Base-by-base conservation (phyloP, 768 basidiomycete genomes). In the Hygrophorus pudorinus region DNA sequence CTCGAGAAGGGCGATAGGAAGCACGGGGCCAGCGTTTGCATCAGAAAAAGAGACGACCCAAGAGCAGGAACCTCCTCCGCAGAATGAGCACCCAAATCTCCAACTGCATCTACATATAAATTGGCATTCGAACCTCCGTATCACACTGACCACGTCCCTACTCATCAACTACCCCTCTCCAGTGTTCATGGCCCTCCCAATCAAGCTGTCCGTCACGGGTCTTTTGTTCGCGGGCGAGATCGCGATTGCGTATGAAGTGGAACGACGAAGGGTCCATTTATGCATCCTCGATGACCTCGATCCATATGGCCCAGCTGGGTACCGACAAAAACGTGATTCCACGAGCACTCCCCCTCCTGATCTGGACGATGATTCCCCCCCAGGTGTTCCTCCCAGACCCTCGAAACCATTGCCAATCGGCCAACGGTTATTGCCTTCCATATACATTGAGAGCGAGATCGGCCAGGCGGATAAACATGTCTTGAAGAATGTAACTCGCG, bases 121-220 rank as follows among this genome's bases (percentile, higher is more conserved):
- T 27, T 94, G 94, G 80, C 76, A 81, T 42, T 89, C 93, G 8
- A 81, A 96, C 60, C 70, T 98, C 7, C 82, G 86, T 12, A 71
- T 99, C 52, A 87, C 86, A 6, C 72, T 99, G 44, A 81, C 87
- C 24, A 98, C 96, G 0, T 93, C 90, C 7, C 73, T 98, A 20
- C 76, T 92, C 49, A 92, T 99, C 63, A 96, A 99, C 64, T 97
- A 98, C 60, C 96, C 96, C 4, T 91, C 91, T 0, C 83, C 85
- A 0, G 77, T 85, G 59, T 98, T 99, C 72, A 97, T 99, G 93
- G 82, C 88, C 11, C 74, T 99, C 18, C 96, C 96, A 5, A 87
- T 99, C 61, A 85, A 87, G 56, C 79, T 98, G 44, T 85, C 82
- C n/a, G 78, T 98, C 20, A 93, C 85, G 0, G 88, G 89, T 1